Percentiles rank a stretch among this genome's conserved stretches.
These are phyloP conservation scores for Umbilicaria muhlenbergii DNA, from an alignment of 495 filamentous ascomycete species.

Conservation along the genomic window DNA sequence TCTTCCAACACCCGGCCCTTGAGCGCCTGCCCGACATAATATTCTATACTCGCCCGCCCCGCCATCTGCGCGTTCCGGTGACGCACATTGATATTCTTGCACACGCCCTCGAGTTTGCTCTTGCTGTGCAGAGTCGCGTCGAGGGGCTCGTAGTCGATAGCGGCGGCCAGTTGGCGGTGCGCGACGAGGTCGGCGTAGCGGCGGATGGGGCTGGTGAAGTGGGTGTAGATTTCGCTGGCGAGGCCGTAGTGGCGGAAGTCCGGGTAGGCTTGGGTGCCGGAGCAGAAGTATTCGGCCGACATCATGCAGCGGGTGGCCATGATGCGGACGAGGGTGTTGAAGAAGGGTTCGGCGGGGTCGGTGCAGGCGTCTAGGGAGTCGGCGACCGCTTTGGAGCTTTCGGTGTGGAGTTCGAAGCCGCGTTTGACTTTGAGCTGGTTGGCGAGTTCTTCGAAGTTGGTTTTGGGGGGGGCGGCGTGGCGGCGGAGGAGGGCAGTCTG, in stretches of 20 bases:
- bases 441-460: conserved; percentile 87
- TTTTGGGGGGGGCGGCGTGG: conserved; percentile 79
- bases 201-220: conserved; percentile 94
- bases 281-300: conserved; percentile 94
- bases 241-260: conserved; percentile 96
- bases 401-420: conserved; percentile 58
- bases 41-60: conserved; percentile 82
- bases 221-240: conserved; percentile 91
- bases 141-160: conserved; percentile 78
- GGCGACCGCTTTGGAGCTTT: conserved; percentile 78
- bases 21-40: conserved; percentile 92
- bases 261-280: conserved; percentile 76
- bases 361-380: conserved; percentile 77
- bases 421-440: conserved; percentile 79
- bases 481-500: conserved; percentile 88
- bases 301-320: conserved; percentile 98
- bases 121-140: conserved; percentile 62
- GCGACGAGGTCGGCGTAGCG: conserved; percentile 91
- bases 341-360: conserved; percentile 78
- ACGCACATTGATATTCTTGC: conserved; percentile 94
- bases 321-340: conserved; percentile 95
- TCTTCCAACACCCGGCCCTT: conserved; percentile 71
- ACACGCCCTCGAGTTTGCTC: conserved; percentile 71
- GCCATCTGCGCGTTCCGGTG: conserved; percentile 95
- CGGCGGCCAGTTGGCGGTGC: conserved; percentile 86